Conservation (phyloP, 139 green algal genomes). For the Parachlorella kessleri region DNA sequence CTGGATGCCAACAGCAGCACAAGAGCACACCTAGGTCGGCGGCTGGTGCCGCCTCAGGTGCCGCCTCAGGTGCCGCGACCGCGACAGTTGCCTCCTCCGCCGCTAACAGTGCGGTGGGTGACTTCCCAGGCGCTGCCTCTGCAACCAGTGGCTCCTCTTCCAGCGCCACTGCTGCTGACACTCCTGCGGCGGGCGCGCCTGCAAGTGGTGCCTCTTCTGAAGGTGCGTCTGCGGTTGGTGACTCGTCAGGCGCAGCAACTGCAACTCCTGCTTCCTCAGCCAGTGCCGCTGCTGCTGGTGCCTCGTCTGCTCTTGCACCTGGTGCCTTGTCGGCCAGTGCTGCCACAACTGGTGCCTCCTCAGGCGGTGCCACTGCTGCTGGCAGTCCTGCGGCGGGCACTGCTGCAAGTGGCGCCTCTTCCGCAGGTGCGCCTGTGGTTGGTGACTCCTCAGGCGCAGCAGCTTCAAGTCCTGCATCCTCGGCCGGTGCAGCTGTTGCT, state of each 20-base stretch:
- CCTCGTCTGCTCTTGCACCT: neutral
- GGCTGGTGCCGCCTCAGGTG: neutral
- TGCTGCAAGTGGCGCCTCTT: neutral
- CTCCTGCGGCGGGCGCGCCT: too few relatives aligned
- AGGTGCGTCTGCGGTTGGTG: too few relatives aligned
- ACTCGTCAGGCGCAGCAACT: too few relatives aligned
- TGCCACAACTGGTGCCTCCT: neutral
- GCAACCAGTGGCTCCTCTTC: neutral
- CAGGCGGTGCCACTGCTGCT: neutral
- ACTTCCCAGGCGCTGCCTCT: neutral
- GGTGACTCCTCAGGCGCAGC: too few relatives aligned
- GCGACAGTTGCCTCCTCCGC: neutral
- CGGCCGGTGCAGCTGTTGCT: neutral
- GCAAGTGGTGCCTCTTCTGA: too few relatives aligned
- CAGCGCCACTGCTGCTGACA: neutral
- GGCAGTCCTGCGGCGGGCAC: neutral
- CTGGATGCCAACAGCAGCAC: neutral
- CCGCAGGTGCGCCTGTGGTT: neutral
- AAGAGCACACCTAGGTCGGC: neutral
- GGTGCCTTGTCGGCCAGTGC: neutral
- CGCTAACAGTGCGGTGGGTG: neutral
- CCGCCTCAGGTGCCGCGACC: neutral
- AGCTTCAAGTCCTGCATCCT: too few relatives aligned
- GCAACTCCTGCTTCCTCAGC: too few relatives aligned
- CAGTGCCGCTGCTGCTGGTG: neutral